Evolutionary conservation across 805 yeast genomes (phyloP).

Genomic region (Saccharomycopsis malanga): DNA sequence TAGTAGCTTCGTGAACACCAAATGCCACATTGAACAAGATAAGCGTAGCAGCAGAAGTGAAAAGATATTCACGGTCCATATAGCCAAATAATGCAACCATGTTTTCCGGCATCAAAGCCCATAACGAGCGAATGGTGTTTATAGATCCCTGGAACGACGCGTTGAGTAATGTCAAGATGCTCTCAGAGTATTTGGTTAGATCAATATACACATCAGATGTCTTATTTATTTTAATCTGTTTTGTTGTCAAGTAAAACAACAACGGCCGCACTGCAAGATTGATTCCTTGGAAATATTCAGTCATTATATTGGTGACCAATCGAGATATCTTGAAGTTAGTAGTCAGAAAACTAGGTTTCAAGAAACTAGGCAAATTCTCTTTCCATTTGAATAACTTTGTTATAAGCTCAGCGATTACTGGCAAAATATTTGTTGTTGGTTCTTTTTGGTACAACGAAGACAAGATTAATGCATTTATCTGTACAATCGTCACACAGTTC

Average conservation of each 20-base stretch:
- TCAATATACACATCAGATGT: slow-evolving; percentile 50
- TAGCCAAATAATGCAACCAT: slow-evolving; percentile 84
- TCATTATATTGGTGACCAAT: slow-evolving; percentile 64
- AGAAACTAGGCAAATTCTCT: slow-evolving; percentile 52
- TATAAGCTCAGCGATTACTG: slow-evolving; percentile 64
- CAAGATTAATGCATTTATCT: slow-evolving; percentile 67
- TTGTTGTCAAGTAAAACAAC: slow-evolving; percentile 66
- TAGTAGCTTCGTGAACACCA: slow-evolving; percentile 74
- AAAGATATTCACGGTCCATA: slow-evolving; percentile 79
- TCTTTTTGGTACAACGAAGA: slow-evolving; percentile 67
- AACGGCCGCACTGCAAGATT: slow-evolving; percentile 74
- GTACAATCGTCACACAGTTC: slow-evolving; percentile 72
- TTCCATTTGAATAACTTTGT: slow-evolving; percentile 64
- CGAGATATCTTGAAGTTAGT: slow-evolving; percentile 52
- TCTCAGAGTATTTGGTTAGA: slow-evolving; percentile 57
- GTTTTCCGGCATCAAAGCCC: slow-evolving; percentile 69
- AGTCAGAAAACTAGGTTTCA: slow-evolving; percentile 53
- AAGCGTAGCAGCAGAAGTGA: slow-evolving; percentile 68
- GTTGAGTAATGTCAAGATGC: slow-evolving; percentile 60
- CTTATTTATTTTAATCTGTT: slow-evolving; percentile 48
- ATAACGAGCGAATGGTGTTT: slow-evolving; percentile 62
- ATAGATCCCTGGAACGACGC: slow-evolving; percentile 78
- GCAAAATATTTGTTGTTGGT: slow-evolving; percentile 68
- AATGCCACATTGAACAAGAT: slow-evolving; percentile 71
- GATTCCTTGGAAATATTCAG: slow-evolving; percentile 78